Base-by-base conservation (phyloP, 495 filamentous ascomycete genomes). In the Podospora fimiseda region DNA sequence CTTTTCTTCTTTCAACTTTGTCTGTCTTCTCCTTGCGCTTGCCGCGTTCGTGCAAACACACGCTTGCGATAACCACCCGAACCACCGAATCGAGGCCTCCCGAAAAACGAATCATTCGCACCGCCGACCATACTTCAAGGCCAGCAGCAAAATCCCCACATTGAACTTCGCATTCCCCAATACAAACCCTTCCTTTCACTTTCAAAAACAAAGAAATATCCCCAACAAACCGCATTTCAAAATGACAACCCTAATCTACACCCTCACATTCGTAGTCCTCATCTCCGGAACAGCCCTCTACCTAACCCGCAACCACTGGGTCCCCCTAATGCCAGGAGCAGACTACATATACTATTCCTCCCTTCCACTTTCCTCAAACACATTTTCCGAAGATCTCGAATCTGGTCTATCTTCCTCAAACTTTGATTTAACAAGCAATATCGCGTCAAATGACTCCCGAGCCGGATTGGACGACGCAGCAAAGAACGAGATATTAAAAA, bases 341-440 rank as follows among this genome's bases (percentile, higher is more conserved):
- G n/a, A n/a, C n/a, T n/a, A n/a, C n/a, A n/a, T n/a, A n/a, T n/a
- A n/a, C n/a, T n/a, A n/a, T n/a, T n/a, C n/a, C n/a, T n/a, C n/a
- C 66, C 81, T 88, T 68, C 59, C 77, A 50, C 77, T 80, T 53
- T 69, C 89, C 71, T 48, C 52, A 72, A 53, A 52, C 21, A 50
- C 53, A 2, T 67, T 97, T 69, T 74, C 76, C 33, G 80, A 73
- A 44, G 93, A 98, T 70, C 79, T 90, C 38, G 90, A 95, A 66
- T 80, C 87, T 18, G 93, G 93, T 15, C 76, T 98, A 23, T 86
- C 83, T 47, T 91, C 86, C 40, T 77, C 74, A 42, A 83, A 82
- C 42, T 98, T 97, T 65, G 85, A 95, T 62, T 78, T 97, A 38
- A 62, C 73, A 21, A 79, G 77, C 20, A 98, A 98, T 71, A 69